Evolutionary conservation across 73 alveolate species (phyloP), one percentile per base, ranked within the genome.

Genomic region (Tetrahymena elliotti): DNA sequence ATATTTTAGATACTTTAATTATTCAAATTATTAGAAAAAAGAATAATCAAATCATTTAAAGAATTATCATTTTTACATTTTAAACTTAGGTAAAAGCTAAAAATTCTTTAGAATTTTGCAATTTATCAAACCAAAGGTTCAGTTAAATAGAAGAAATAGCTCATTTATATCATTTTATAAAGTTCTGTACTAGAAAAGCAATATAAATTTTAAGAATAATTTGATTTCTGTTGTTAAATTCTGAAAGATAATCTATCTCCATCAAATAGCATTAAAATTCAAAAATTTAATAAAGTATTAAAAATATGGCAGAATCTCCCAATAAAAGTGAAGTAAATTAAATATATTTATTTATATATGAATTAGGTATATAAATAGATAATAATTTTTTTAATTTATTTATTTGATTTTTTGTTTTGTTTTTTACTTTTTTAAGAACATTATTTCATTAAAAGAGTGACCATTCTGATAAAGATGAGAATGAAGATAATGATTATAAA

Each of bases 401-500:
- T 10, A 2, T 12, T 47, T 6, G 20, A 40, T 18, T 0, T 47
- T 18, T 4, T 47, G 13, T 13, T 22, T 12, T 2, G 1, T 47
- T 47, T 47, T 47, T 47, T 0, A 47, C 2, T 3, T 13, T 18
- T 8, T 47, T 47, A 10, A 47, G 0, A 47, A 12, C 82, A 18
- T 47, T 10, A 15, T 13, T 8, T 0, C 10, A 68, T 27, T 68
- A n/a, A 24, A 68, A 68, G 88, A 68, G 88, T 18, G 88, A 68
- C 22, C 11, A 68, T 68, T 68, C 88, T 68, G 88, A 68, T 27
- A 68, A n/a, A 31, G 88, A 68, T 27, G 88, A 68, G 38, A 27
- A 68, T 31, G 88, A 68, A 24, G 88, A 68, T 68, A 68, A 31
- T 18, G 96, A 96, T 16, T 84, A 54, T 31, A 93, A 84, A 83